phyloP scores from a whole-genome alignment of 768 basidiomycete genomes.

The Hericium rajendrae region DNA sequence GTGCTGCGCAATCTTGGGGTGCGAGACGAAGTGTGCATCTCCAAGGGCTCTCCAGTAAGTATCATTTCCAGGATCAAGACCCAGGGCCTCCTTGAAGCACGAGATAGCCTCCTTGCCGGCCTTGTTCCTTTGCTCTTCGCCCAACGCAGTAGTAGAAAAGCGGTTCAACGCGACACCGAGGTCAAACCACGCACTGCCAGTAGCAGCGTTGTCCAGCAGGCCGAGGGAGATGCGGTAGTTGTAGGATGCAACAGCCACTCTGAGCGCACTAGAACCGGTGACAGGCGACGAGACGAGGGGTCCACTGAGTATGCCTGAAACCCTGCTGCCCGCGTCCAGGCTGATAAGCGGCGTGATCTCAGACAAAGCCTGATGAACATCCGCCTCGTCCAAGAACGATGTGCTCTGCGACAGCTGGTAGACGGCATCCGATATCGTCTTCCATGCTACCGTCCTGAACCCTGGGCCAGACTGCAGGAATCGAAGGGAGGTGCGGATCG shows the following conservation, averaged over 20 bases:
- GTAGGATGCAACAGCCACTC: constrained; percentile 49
- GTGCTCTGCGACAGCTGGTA: constrained; percentile 51
- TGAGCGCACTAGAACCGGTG: constrained; percentile 29
- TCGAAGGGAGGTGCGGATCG: constrained; percentile 42
- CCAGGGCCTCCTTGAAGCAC: constrained; percentile 63
- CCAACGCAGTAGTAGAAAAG: constrained; percentile 29
- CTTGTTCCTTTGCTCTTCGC: constrained; percentile 21
- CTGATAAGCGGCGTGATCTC: constrained; percentile 30
- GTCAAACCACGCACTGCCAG: constrained; percentile 66
- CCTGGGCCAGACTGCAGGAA: constrained; percentile 45
- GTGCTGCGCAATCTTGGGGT: constrained; percentile 77
- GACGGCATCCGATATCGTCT: constrained; percentile 67
- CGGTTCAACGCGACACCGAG: constrained; percentile 51
- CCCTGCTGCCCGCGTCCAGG: constrained; percentile 29
- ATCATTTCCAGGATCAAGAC: constrained; percentile 61
- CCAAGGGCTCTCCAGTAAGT: constrained; percentile 80
- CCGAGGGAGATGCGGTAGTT: constrained; percentile 52
- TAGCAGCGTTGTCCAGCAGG: constrained; percentile 36
- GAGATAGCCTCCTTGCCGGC: constrained; percentile 35
- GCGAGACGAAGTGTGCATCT: constrained; percentile 52
- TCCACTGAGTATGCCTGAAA: constrained; percentile 31
- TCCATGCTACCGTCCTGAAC: constrained; percentile 75
- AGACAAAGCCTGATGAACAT: constrained; percentile 26
- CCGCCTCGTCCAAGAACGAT: constrained; percentile 35
- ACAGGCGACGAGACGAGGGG: constrained; percentile 16